Percentiles rank a stretch among this genome's conserved stretches.
Evolutionary conservation across 1,284 basidiomycete genomes (phyloP).

Genomic region (Thecaphora frezii): DNA sequence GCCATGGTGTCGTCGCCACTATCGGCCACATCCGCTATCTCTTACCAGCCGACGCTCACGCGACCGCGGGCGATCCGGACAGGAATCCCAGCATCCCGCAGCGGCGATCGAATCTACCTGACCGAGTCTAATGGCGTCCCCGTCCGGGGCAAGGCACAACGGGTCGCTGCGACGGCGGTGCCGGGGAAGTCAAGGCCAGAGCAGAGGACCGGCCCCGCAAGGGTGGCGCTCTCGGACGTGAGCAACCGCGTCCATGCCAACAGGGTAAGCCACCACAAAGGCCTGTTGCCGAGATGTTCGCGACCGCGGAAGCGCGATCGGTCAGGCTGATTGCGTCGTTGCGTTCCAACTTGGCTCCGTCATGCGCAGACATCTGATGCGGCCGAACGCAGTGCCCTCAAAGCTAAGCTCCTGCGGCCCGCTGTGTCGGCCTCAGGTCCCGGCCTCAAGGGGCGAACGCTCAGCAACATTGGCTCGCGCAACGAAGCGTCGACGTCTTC

Average conservation of each 20-base stretch:
- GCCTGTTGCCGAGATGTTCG: neutral
- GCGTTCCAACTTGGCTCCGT: neutral
- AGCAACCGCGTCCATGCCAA: constrained; percentile 20
- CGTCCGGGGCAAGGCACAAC: neutral
- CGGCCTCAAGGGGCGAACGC: neutral
- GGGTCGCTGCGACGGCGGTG: neutral
- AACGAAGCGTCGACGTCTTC: too few relatives aligned
- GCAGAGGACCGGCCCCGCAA: neutral
- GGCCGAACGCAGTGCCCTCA: neutral
- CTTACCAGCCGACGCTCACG: constrained; percentile 23
- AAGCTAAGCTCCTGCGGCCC: neutral
- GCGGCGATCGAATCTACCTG: constrained; percentile 34
- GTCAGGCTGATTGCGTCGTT: neutral
- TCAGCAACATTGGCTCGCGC: neutral
- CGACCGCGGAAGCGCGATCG: neutral
- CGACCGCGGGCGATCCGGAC: constrained; percentile 26
- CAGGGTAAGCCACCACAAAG: constrained; percentile 2
- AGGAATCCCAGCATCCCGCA: constrained; percentile 33
- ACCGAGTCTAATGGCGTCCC: constrained; percentile 14
- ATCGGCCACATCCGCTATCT: too few relatives aligned
- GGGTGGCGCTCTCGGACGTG: constrained; percentile 32
- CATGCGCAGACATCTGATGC: neutral
- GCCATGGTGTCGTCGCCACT: too few relatives aligned
- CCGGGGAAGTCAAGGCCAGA: constrained; percentile 1
- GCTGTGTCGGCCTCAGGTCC: neutral